phyloP scores from a whole-genome alignment of 306 rosid species.

The Vicia faba region DNA sequence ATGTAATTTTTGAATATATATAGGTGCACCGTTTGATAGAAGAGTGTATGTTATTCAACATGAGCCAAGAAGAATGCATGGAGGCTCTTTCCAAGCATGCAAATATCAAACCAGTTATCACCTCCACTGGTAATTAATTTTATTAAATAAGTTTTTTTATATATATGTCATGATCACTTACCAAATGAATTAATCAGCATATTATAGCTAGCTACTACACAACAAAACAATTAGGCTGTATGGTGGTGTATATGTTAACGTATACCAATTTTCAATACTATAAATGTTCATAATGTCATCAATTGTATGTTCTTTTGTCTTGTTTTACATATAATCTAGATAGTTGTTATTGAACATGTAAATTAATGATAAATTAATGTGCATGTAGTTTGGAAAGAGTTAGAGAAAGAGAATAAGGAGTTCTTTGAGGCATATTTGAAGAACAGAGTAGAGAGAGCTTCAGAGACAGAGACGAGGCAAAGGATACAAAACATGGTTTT shows the following conservation, averaged over 20 bases:
- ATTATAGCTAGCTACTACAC: neutral
- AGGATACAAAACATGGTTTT: constrained; percentile 47
- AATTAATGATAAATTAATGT: constrained; percentile 3
- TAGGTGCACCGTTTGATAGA: constrained; percentile 94
- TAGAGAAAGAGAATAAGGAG: constrained; percentile 92
- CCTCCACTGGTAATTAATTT: constrained; percentile 73
- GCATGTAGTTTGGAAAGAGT: constrained; percentile 85
- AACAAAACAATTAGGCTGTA: neutral
- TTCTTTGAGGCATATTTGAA: constrained; percentile 73
- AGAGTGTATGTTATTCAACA: constrained; percentile 86
- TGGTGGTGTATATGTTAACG: neutral
- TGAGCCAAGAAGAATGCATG: constrained; percentile 94
- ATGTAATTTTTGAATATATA: neutral
- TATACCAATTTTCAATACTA: neutral
- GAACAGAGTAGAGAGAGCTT: constrained; percentile 44
- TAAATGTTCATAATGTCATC: neutral
- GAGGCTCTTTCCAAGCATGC: constrained; percentile 94
- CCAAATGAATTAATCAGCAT: constrained; percentile 2
- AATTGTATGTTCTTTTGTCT: neutral
- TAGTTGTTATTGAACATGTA: neutral
- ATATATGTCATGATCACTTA: neutral
- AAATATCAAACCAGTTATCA: constrained; percentile 78
- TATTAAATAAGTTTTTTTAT: no score
- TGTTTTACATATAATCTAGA: neutral
- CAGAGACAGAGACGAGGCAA: constrained; percentile 44